Evolutionary conservation across 768 basidiomycete genomes (phyloP).

Genomic region (Rhodotorula diobovata): DNA sequence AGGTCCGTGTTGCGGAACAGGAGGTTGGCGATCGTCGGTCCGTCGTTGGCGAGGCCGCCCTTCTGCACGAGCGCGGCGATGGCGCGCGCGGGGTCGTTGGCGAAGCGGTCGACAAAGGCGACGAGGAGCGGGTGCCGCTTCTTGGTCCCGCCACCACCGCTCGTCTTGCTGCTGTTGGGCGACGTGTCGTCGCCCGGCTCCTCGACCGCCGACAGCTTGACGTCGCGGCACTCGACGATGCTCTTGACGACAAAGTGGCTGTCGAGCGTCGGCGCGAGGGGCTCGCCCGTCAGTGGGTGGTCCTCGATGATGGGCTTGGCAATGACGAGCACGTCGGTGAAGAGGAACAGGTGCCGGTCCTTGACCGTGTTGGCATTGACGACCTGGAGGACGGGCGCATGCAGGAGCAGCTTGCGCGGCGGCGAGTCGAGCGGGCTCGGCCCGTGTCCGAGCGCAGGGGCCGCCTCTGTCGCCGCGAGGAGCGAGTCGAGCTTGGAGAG

Average conservation of each 20-base stretch:
- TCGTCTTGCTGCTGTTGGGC: no score
- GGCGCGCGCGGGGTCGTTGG: slow-evolving; percentile 72
- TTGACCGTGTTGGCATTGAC: slow-evolving; percentile 91
- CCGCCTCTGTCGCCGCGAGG: slow-evolving; percentile 42
- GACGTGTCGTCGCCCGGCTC: slow-evolving; percentile 31
- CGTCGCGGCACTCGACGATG: slow-evolving; percentile 63
- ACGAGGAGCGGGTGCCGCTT: slow-evolving; percentile 59
- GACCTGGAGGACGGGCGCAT: slow-evolving; percentile 84
- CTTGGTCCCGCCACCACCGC: slow-evolving; percentile 24
- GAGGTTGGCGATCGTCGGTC: slow-evolving; percentile 62
- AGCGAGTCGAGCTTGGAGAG: slow-evolving; percentile 45
- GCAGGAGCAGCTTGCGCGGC: slow-evolving; percentile 75
- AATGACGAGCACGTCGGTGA: slow-evolving; percentile 87
- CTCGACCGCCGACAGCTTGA: slow-evolving; percentile 44
- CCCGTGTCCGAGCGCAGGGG: slow-evolving; percentile 37
- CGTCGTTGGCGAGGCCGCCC: slow-evolving; percentile 59
- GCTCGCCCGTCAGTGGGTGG: slow-evolving; percentile 51
- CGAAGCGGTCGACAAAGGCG: slow-evolving; percentile 72
- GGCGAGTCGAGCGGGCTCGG: slow-evolving; percentile 72
- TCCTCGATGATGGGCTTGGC: slow-evolving; percentile 80
- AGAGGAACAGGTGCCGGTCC: slow-evolving; percentile 93
- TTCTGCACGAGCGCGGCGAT: slow-evolving; percentile 66
- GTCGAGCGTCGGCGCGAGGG: slow-evolving; percentile 56
- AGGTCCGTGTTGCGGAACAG: slow-evolving; percentile 79
- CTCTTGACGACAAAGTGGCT: slow-evolving; percentile 83